Conservation (phyloP, 2,329 filamentous ascomycete genomes). For the Fragosphaeria purpurea region DNA sequence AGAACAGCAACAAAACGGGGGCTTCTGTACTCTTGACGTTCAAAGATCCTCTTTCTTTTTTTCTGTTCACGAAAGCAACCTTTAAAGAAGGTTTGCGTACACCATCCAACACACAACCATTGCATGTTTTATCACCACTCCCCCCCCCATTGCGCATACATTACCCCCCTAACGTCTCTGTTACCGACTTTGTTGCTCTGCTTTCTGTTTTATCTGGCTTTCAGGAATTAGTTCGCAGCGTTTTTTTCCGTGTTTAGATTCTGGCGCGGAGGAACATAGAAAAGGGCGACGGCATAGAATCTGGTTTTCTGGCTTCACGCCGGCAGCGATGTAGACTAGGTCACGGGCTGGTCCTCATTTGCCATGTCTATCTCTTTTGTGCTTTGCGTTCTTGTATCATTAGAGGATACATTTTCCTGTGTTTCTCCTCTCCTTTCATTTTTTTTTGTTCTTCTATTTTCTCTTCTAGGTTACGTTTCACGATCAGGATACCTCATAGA, state of each 20-base stretch:
- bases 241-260: too few relatives aligned
- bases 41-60: neutral
- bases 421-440: neutral
- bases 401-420: neutral
- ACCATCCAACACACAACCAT: too few relatives aligned
- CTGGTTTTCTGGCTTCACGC: neutral
- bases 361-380: neutral
- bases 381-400: neutral
- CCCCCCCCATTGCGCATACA: too few relatives aligned
- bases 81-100: too few relatives aligned
- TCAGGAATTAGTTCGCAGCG: too few relatives aligned
- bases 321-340: neutral
- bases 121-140: too few relatives aligned
- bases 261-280: too few relatives aligned
- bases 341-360: neutral
- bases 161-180: neutral
- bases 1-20: too few relatives aligned
- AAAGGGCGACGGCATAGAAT: too few relatives aligned
- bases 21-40: neutral
- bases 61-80: neutral
- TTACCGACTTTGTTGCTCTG: neutral
- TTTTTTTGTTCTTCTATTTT: neutral
- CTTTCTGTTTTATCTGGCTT: neutral
- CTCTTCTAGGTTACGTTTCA: slow-evolving; percentile 7
- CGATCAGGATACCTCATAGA: slow-evolving; percentile 11